Evolutionary conservation across 148 eudicot species (phyloP), one percentile per base, ranked within the genome.

Genomic region (Chenopodium formosanum): DNA sequence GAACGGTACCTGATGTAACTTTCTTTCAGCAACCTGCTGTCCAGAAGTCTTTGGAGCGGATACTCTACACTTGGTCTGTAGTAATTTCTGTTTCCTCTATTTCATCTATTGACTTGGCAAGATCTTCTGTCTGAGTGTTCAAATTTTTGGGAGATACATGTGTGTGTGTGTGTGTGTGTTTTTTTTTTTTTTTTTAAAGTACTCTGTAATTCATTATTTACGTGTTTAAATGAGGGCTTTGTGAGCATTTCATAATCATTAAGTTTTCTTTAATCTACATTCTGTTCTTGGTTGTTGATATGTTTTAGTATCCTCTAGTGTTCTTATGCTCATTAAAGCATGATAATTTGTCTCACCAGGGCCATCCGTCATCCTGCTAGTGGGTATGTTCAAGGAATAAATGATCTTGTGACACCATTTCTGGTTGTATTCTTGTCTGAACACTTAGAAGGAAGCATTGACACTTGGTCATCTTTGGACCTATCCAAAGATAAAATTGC

Each of bases 331-430:
- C 53, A 73, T 27, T 78, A 22, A 16, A 74, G 75, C 34, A 14
- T 67, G 52, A 69, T 22, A 19, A 82, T 22, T 58, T 81, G 13
- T 83, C 69, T 83, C 58, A 47, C 58, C 92, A 95, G 99, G 99
- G 97, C 99, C n/a, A 95, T 95, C 72, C 88, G 99, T 71, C 99
- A 95, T 88, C 99, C 99, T 34, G 99, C 99, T 32, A 95, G 99
- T 87, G 99, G 99, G 79, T 95, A 95, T 77, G 99, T 95, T 34
- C 99, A 95, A 84, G 99, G 99, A 88, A 95, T 95, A 90, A 95
- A 95, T 81, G 97, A 95, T 81, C 97, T 95, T 64, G 97, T 86
- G 72, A 93, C 97, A 37, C 99, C 99, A 0, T 95, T 95, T 88
- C 82, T 95, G 83, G 97, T 95, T 70, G 99, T 95, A 50, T 95